Conservation (phyloP, 73 alveolate genomes). For the Stentor roeselii region DNA sequence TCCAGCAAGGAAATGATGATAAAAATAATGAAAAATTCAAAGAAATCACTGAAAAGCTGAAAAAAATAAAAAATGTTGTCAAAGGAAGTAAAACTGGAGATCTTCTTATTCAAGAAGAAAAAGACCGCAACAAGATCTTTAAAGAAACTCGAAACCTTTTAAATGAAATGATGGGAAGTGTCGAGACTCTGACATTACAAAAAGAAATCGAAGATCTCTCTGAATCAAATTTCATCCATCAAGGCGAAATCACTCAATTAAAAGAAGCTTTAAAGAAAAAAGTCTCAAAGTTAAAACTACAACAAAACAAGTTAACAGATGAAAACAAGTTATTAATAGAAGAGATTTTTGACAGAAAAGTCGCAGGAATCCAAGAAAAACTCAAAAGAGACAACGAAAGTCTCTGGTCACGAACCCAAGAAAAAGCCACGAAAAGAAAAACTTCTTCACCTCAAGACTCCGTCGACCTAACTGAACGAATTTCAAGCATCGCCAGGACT, state of each 20-base stretch:
- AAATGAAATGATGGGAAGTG: slow-evolving; percentile 26
- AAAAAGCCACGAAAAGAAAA: not conserved
- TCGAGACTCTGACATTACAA: not conserved
- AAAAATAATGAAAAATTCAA: not conserved
- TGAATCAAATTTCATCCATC: not conserved
- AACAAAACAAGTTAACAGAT: not conserved
- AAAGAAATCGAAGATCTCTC: slow-evolving; percentile 22
- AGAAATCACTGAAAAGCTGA: slow-evolving; percentile 4
- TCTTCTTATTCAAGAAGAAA: slow-evolving; percentile 9
- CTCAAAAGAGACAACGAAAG: slow-evolving; percentile 44
- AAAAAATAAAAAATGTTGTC: not conserved
- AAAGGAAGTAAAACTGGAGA: not conserved
- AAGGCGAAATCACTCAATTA: not conserved
- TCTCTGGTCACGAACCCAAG: not conserved
- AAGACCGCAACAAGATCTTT: slow-evolving; percentile 26
- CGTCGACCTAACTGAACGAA: not conserved
- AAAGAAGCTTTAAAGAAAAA: not conserved
- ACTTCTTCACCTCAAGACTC: not conserved
- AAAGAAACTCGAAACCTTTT: slow-evolving; percentile 30
- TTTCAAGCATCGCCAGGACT: not conserved
- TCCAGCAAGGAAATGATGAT: slow-evolving; percentile 20
- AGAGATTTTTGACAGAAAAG: slow-evolving; percentile 47
- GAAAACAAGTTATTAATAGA: not conserved
- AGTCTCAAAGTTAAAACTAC: not conserved
- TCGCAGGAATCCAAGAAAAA: slow-evolving; percentile 45